A percentile compares a stretch with the other conserved stretches of the same genome.
phyloP scores from a whole-genome alignment of 306 rosid genomes.

The Glycyrrhiza uralensis region DNA sequence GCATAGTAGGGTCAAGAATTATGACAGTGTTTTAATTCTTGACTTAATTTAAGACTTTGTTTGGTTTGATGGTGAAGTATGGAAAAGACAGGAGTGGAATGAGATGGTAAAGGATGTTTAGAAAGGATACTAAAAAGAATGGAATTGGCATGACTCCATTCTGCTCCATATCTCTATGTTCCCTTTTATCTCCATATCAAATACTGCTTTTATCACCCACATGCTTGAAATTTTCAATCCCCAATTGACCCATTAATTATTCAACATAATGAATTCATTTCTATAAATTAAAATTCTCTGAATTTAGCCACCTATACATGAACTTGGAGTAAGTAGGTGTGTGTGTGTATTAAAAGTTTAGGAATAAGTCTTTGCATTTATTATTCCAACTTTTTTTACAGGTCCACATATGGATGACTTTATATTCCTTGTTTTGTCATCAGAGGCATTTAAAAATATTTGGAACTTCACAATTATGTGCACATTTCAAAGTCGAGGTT shows the following conservation, averaged over 20 bases:
- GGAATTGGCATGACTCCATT: neutral
- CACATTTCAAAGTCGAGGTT: neutral
- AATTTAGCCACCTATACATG: neutral
- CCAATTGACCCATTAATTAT: neutral
- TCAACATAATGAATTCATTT: neutral
- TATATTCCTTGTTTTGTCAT: neutral
- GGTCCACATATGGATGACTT: neutral
- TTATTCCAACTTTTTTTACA: neutral
- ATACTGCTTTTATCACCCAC: neutral
- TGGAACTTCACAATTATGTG: neutral
- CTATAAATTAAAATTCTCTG: neutral
- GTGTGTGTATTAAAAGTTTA: neutral
- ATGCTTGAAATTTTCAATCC: neutral
- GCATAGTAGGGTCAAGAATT: neutral
- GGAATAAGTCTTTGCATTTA: neutral
- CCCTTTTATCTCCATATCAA: neutral
- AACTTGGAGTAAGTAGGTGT: neutral
- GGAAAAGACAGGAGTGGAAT: neutral
- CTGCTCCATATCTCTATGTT: neutral
- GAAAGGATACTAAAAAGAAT: neutral
- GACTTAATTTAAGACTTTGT: neutral
- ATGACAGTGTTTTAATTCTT: neutral
- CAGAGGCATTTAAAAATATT: slow-evolving; percentile 1
- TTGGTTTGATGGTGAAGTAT: neutral
- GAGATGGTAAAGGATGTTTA: neutral